Percentiles rank a stretch among this genome's conserved stretches.
phyloP scores from a whole-genome alignment of 2,329 filamentous ascomycete genomes.

The Penicillium sp. region DNA sequence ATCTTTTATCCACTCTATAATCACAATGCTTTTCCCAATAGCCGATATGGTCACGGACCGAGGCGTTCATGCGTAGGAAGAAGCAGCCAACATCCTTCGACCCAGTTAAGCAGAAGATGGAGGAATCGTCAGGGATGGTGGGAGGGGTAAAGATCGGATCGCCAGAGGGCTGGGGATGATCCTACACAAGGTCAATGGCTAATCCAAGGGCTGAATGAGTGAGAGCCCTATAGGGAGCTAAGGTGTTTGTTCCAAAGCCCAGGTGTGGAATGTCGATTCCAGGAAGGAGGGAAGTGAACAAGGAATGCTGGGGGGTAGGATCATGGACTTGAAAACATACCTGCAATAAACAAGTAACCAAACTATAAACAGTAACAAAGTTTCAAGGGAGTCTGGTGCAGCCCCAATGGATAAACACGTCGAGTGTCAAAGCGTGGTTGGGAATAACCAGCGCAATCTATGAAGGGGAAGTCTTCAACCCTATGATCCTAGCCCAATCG shows the following conservation, averaged over 20 bases:
- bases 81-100: conserved; percentile 29
- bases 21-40: conserved; percentile 1
- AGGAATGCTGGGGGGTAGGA: conserved; percentile 30
- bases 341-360: conserved; percentile 18
- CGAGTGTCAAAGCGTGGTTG: conserved; percentile 14
- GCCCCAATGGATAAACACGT: conserved; percentile 12
- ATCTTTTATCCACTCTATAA: conserved; percentile 22
- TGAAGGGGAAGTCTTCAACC: not conserved
- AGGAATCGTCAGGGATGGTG: conserved; percentile 11
- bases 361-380: conserved; percentile 25
- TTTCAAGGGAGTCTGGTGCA: conserved; percentile 17
- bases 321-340: conserved; percentile 15
- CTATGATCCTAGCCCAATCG: conserved; percentile 9
- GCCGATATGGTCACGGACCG: conserved; percentile 31
- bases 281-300: conserved; percentile 10
- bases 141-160: conserved; percentile 15
- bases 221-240: conserved; percentile 11
- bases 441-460: conserved; percentile 8
- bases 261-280: conserved; percentile 28
- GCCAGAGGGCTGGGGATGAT: conserved; percentile 21
- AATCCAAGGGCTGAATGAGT: conserved; percentile 13
- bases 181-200: conserved; percentile 25
- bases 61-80: conserved; percentile 25
- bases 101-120: conserved; percentile 2
- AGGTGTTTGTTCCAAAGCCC: conserved; percentile 14